phyloP scores from a whole-genome alignment of 495 filamentous ascomycete species.

The Aspergillus panamensis region DNA sequence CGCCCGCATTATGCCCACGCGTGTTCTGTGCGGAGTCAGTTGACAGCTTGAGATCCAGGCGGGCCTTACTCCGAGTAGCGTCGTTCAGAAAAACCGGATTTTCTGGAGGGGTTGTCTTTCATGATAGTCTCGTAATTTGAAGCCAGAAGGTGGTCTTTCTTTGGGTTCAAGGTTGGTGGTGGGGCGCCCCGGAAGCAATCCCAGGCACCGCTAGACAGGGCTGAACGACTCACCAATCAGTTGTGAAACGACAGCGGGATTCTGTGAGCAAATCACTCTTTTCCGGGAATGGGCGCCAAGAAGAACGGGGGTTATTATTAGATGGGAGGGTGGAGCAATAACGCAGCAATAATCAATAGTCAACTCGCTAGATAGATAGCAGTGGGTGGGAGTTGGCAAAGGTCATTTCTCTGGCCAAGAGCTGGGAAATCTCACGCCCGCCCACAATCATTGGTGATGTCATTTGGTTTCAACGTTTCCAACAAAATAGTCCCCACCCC shows the following conservation, averaged over 20 bases:
- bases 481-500: neutral
- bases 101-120: neutral
- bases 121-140: neutral
- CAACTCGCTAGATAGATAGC: neutral
- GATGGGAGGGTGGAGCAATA: neutral
- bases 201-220: neutral
- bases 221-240: neutral
- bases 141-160: neutral
- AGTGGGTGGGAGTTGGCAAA: neutral
- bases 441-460: neutral
- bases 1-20: conserved; percentile 29
- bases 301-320: neutral
- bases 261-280: neutral
- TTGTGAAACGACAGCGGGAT: neutral
- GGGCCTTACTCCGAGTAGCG: neutral
- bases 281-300: neutral
- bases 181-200: neutral
- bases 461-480: conserved; percentile 1
- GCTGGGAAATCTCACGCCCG: neutral
- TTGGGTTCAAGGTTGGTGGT: neutral
- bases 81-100: neutral
- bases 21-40: neutral
- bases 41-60: neutral
- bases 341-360: too few relatives aligned
- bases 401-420: too few relatives aligned